Percentiles rank a stretch among this genome's conserved stretches.
These are phyloP conservation scores for Rhododendron ovatum DNA, from an alignment of 148 eudicot species.

Conservation along the genomic window DNA sequence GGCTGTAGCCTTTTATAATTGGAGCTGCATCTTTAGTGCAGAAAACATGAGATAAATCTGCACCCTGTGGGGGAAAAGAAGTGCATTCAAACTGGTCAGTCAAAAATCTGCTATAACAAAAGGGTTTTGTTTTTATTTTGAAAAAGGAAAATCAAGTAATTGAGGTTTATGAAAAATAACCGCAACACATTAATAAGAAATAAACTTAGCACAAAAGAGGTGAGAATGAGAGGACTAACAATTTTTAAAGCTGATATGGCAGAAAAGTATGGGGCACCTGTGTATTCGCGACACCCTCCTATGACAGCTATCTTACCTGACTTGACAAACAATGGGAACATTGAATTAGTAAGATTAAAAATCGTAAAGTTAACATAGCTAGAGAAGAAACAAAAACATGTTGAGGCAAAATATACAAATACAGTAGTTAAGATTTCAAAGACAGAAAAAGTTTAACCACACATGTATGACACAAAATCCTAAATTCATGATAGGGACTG, in stretches of 20 bases:
- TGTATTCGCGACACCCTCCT: slow-evolving; percentile 97
- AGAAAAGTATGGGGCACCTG: slow-evolving; percentile 96
- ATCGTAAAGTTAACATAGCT: background rate
- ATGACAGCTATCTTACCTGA: slow-evolving; percentile 96
- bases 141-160: background rate
- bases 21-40: slow-evolving; percentile 97
- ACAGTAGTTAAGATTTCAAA: background rate
- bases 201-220: background rate
- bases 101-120: background rate
- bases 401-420: background rate
- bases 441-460: background rate
- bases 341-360: background rate
- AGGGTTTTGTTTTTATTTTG: background rate
- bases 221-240: slow-evolving; percentile 42
- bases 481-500: background rate
- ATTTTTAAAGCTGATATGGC: slow-evolving; percentile 95
- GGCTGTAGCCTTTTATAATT: slow-evolving; percentile 88
- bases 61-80: slow-evolving; percentile 55
- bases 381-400: background rate
- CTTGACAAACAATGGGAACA: slow-evolving; percentile 5
- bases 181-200: background rate
- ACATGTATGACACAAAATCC: background rate
- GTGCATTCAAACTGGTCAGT: background rate
- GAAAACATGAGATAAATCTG: slow-evolving; percentile 94
- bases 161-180: background rate